Evolutionary conservation across 345 rosid genomes (phyloP).

Genomic region (Mercurialis annua): DNA sequence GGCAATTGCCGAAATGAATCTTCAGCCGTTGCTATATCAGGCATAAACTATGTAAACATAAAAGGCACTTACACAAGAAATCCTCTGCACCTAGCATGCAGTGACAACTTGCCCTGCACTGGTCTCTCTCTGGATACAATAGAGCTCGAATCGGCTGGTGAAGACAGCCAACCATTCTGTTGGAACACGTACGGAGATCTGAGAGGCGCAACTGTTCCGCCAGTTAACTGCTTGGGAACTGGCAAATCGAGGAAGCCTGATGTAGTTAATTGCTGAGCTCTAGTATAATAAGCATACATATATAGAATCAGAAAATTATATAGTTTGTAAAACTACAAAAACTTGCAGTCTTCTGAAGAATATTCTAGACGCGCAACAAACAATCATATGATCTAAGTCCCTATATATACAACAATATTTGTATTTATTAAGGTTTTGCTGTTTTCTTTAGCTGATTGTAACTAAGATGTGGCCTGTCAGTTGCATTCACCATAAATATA

Average conservation of each 20-base stretch:
- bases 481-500: no score
- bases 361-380: neutral
- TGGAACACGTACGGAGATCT: slow-evolving; percentile 79
- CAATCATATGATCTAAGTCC: neutral
- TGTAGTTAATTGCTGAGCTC: slow-evolving; percentile 38
- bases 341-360: neutral
- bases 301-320: neutral
- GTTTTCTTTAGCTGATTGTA: no score
- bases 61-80: slow-evolving; percentile 68
- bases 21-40: slow-evolving; percentile 74
- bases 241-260: slow-evolving; percentile 32
- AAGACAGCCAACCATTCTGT: slow-evolving; percentile 55
- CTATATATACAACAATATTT: neutral
- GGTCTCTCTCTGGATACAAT: slow-evolving; percentile 56
- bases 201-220: slow-evolving; percentile 56
- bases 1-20: slow-evolving; percentile 56
- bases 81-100: slow-evolving; percentile 76
- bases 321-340: neutral
- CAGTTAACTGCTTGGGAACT: slow-evolving; percentile 54
- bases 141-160: slow-evolving; percentile 48
- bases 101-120: slow-evolving; percentile 73
- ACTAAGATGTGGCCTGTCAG: no score
- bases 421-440: no score
- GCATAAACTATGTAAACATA: slow-evolving; percentile 61
- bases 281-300: neutral